Conservation (phyloP, 768 basidiomycete species). For the Lentinula boryana region DNA sequence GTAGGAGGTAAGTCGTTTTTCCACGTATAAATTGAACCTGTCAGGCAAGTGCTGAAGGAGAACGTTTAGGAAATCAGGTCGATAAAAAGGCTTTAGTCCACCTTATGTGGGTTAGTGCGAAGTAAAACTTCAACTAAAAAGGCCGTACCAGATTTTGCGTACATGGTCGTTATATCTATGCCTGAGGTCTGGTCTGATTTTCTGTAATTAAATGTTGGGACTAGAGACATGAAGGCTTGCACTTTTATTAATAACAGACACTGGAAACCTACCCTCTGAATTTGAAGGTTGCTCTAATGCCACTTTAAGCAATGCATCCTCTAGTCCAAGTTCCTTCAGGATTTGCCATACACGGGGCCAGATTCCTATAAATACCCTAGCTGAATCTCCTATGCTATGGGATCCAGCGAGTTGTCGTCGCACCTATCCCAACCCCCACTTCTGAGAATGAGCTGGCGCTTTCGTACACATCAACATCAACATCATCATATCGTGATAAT, state of each 20-base stretch:
- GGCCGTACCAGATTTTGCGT: slow-evolving; percentile 14
- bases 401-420: background rate
- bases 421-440: slow-evolving; percentile 38
- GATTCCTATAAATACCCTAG: slow-evolving; percentile 9
- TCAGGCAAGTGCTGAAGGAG: slow-evolving; percentile 21
- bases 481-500: slow-evolving; percentile 24
- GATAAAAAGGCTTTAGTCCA: slow-evolving; percentile 24
- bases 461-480: slow-evolving; percentile 39
- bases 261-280: slow-evolving; percentile 14
- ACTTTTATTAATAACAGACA: background rate
- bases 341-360: slow-evolving; percentile 37
- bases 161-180: slow-evolving; percentile 17
- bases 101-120: slow-evolving; percentile 12
- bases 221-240: background rate
- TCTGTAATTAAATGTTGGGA: slow-evolving; percentile 12
- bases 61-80: slow-evolving; percentile 28
- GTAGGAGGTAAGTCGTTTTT: slow-evolving; percentile 26
- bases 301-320: slow-evolving; percentile 21
- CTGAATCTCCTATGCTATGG: background rate
- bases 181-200: slow-evolving; percentile 28
- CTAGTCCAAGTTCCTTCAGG: slow-evolving; percentile 31
- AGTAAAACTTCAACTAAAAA: too few relatives aligned
- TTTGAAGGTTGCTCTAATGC: slow-evolving; percentile 17
- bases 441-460: slow-evolving; percentile 31
- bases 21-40: slow-evolving; percentile 23